Conservation (phyloP, 441 rosid genomes). For the Adansonia grandidieri region DNA sequence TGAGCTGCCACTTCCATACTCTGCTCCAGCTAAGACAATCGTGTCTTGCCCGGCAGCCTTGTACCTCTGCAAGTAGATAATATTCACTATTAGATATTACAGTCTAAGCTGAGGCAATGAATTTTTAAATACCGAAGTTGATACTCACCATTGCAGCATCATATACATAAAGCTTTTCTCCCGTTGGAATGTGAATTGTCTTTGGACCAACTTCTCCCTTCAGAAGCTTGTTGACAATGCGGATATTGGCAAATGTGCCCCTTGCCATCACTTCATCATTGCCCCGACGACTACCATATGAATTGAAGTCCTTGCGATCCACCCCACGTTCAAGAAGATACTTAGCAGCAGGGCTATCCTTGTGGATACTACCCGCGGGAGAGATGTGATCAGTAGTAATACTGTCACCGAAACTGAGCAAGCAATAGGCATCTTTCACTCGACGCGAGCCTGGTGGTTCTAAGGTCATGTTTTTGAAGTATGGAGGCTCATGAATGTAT, state of each 20-base stretch:
- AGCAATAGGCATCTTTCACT: conserved; percentile 69
- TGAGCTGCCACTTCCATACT: conserved; percentile 76
- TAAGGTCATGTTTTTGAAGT: conserved; percentile 57
- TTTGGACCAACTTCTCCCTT: conserved; percentile 67
- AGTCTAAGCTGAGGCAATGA: not conserved
- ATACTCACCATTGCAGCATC: conserved; percentile 65
- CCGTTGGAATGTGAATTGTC: conserved; percentile 60
- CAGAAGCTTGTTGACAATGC: conserved; percentile 58
- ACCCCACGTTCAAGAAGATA: conserved; percentile 58
- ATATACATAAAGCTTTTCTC: conserved; percentile 62
- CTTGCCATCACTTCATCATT: conserved; percentile 66
- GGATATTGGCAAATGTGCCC: conserved; percentile 65
- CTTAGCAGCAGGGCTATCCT: conserved; percentile 65
- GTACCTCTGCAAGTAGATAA: conserved; percentile 49
- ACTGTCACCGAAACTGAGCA: conserved; percentile 65
- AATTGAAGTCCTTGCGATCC: conserved; percentile 51
- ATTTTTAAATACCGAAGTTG: not conserved
- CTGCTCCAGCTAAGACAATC: conserved; percentile 60
- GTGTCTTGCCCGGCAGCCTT: conserved; percentile 56
- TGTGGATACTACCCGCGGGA: conserved; percentile 68
- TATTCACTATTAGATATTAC: not conserved
- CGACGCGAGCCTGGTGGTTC: conserved; percentile 61
- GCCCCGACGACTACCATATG: conserved; percentile 69
- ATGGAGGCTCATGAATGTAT: conserved; percentile 67
- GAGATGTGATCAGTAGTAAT: conserved; percentile 71